These are phyloP conservation scores for Clausena lansium DNA, from an alignment of 345 rosid species.

Conservation along the genomic window DNA sequence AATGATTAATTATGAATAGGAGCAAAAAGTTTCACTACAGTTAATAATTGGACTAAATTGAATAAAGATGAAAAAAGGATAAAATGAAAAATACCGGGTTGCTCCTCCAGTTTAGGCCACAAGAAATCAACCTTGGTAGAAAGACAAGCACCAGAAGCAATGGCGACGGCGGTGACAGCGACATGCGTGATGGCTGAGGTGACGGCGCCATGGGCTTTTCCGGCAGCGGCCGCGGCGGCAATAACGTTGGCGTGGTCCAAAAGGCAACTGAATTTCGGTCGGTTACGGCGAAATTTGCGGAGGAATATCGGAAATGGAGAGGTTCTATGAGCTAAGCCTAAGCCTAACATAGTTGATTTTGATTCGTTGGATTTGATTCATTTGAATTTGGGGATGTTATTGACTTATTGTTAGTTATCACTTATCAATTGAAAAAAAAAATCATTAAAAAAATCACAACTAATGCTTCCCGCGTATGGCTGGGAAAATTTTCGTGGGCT, in stretches of 20 bases:
- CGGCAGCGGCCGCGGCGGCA: conserved; percentile 46
- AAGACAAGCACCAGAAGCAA: conserved; percentile 79
- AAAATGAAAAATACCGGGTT: conserved; percentile 37
- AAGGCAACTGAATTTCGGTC: conserved; percentile 37
- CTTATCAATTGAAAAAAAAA: background rate
- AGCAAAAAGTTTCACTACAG: background rate
- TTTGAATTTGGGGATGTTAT: background rate
- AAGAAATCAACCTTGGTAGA: conserved; percentile 70
- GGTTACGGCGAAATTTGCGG: conserved; percentile 25
- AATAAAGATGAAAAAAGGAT: background rate
- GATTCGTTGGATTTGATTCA: background rate
- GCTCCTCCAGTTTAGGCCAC: conserved; percentile 69
- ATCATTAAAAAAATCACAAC: background rate
- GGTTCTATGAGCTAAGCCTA: conserved; percentile 10
- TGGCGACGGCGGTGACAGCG: conserved; percentile 66
- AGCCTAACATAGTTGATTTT: conserved; percentile 13
- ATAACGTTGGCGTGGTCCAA: conserved; percentile 41
- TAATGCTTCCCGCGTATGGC: background rate
- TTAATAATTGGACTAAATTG: too few species aligned
- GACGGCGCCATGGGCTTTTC: conserved; percentile 52
- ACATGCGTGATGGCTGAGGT: conserved; percentile 67
- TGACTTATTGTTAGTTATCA: background rate
- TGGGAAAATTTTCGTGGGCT: background rate
- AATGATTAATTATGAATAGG: background rate
- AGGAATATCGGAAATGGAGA: conserved; percentile 11